phyloP scores from a whole-genome alignment of 2,329 filamentous ascomycete species.

The Colletotrichum agaves region DNA sequence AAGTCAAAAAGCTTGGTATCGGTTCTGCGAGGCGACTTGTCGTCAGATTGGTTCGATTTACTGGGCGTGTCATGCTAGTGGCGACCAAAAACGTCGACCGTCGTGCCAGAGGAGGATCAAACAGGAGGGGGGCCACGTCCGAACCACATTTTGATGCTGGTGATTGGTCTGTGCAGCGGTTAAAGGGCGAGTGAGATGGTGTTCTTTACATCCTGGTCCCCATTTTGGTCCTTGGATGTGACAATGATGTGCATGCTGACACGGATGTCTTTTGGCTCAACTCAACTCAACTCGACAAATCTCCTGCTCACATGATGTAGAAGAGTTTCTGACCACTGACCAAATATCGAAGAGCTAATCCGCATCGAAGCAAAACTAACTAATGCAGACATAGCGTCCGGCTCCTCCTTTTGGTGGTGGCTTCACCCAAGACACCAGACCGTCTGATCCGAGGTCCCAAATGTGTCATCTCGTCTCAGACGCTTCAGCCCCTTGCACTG shows the following conservation, averaged over 20 bases:
- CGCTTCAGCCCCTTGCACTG: slow-evolving; percentile 26
- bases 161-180: slow-evolving; percentile 23
- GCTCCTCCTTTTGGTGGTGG: background rate
- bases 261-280: no score
- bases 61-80: slow-evolving; percentile 7
- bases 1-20: background rate
- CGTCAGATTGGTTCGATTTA: slow-evolving; percentile 9
- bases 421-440: slow-evolving; percentile 34
- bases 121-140: slow-evolving; percentile 33
- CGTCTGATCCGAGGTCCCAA: slow-evolving; percentile 37
- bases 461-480: slow-evolving; percentile 39
- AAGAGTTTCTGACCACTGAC: no score
- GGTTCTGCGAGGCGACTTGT: background rate
- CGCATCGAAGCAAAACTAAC: background rate
- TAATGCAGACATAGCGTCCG: background rate
- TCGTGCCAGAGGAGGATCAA: slow-evolving; percentile 34
- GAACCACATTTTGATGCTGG: slow-evolving; percentile 19
- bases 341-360: background rate
- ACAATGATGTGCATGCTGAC: background rate
- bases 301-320: no score
- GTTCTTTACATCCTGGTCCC: background rate
- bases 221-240: background rate
- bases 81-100: slow-evolving; percentile 26
- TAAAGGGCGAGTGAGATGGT: background rate
- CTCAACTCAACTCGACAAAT: no score